Percentiles rank a stretch among this genome's conserved stretches.
Conservation (phyloP, 164 flowering plant species). For the Aristolochia contorta region DNA sequence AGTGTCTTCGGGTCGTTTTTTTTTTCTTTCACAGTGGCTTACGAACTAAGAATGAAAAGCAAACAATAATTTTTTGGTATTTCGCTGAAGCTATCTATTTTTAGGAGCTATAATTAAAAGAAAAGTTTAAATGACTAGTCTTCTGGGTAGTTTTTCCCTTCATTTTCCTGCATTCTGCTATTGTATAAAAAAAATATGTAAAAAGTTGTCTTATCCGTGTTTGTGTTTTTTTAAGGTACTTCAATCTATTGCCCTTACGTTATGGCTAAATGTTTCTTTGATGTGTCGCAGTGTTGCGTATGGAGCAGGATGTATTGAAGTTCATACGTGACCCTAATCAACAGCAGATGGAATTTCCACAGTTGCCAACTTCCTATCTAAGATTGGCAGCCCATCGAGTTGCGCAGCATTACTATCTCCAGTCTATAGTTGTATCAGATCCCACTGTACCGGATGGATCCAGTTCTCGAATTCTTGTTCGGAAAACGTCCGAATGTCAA, state of each 20-base stretch:
- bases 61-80: too few species aligned
- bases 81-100: too few species aligned
- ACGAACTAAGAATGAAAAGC: too few species aligned
- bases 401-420: constrained; percentile 88
- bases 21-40: too few species aligned
- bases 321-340: constrained; percentile 72
- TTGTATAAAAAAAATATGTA: too few species aligned
- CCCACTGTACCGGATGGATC: constrained; percentile 71
- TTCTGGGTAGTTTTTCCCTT: too few species aligned
- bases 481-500: constrained; percentile 58
- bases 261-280: not conserved
- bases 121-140: too few species aligned
- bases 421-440: constrained; percentile 81
- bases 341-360: constrained; percentile 87
- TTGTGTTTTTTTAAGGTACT: not conserved
- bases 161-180: too few species aligned
- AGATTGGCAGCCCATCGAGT: constrained; percentile 96
- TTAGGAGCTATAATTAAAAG: too few species aligned
- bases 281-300: constrained; percentile 54
- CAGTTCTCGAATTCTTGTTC: constrained; percentile 72
- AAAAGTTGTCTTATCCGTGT: too few species aligned
- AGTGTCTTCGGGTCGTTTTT: too few species aligned
- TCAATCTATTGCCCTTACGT: not conserved
- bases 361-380: constrained; percentile 94
- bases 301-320: constrained; percentile 94